A percentile compares a stretch with the other conserved stretches of the same genome.
Evolutionary conservation across 129 eudicot species (phyloP).

Genomic region (Sambucus nigra): DNA sequence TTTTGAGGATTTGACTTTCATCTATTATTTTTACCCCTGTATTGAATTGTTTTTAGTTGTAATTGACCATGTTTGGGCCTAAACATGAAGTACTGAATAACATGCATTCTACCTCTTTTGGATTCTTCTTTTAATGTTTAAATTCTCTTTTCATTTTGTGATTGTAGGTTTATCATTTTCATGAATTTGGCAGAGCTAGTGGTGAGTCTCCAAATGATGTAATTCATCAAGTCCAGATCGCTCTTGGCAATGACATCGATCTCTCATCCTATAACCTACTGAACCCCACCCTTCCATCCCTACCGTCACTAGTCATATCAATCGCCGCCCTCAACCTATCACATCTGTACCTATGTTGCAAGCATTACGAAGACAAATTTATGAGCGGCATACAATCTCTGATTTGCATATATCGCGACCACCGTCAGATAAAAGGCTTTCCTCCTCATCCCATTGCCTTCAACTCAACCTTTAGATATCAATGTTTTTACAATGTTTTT

Average conservation of each 20-base stretch:
- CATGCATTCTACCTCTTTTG: too few species aligned
- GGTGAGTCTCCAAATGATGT: conserved; percentile 52
- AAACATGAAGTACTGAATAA: too few species aligned
- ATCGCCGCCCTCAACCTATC: conserved; percentile 37
- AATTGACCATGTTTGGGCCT: too few species aligned
- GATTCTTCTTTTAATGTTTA: too few species aligned
- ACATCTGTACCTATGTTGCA: conserved; percentile 34
- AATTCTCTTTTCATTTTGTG: too few species aligned
- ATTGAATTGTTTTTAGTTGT: too few species aligned
- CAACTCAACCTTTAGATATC: conserved; percentile 39
- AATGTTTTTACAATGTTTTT: too few species aligned
- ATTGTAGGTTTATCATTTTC: too few species aligned
- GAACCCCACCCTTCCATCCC: conserved; percentile 38
- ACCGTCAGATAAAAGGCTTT: conserved; percentile 26
- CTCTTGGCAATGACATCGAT: conserved; percentile 41
- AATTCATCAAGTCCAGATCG: conserved; percentile 43
- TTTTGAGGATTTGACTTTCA: too few species aligned
- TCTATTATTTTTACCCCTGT: too few species aligned
- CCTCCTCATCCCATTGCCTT: conserved; percentile 46
- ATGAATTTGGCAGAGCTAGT: too few species aligned
- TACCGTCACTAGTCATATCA: conserved; percentile 31
- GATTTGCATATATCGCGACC: conserved; percentile 67
- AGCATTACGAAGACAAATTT: conserved; percentile 44
- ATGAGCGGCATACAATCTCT: conserved; percentile 57
- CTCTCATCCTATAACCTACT: conserved; percentile 38